phyloP scores from a whole-genome alignment of 2,329 filamentous ascomycete species.

The Botryosphaeria dothidea region DNA sequence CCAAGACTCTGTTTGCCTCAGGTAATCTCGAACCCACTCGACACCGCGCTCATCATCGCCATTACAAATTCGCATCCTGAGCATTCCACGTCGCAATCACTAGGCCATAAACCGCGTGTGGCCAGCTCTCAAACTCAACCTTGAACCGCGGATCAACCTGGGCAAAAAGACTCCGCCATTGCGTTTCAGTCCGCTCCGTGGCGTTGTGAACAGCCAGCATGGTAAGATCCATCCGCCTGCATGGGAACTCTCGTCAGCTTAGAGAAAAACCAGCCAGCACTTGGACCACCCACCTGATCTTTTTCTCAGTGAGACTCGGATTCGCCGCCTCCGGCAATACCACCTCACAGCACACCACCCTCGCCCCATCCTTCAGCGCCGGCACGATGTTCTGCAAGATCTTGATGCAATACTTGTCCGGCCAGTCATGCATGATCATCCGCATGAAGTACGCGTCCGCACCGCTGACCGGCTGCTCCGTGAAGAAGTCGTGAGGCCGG shows the following conservation, averaged over 20 bases:
- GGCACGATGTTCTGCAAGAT: constrained; percentile 39
- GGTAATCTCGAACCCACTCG: too few relatives aligned
- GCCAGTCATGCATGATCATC: constrained; percentile 64
- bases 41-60: too few relatives aligned
- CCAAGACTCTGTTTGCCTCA: too few relatives aligned
- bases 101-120: neutral
- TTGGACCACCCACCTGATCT: neutral
- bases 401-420: constrained; percentile 46
- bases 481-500: constrained; percentile 60
- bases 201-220: constrained; percentile 4
- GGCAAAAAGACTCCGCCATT: constrained; percentile 13
- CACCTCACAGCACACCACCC: constrained; percentile 20
- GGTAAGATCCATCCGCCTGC: constrained; percentile 1
- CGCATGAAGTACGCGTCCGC: constrained; percentile 63
- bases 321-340: constrained; percentile 28
- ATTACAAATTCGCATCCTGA: too few relatives aligned
- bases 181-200: neutral
- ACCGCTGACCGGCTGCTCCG: constrained; percentile 52
- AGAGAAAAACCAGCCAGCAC: neutral
- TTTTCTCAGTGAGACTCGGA: neutral
- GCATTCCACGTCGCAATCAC: neutral
- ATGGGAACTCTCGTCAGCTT: too few relatives aligned
- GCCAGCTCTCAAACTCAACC: neutral
- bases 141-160: constrained; percentile 16
- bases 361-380: constrained; percentile 38